Evolutionary conservation across 2,329 filamentous ascomycete genomes (phyloP).

Genomic region (Apiospora saccharicola): DNA sequence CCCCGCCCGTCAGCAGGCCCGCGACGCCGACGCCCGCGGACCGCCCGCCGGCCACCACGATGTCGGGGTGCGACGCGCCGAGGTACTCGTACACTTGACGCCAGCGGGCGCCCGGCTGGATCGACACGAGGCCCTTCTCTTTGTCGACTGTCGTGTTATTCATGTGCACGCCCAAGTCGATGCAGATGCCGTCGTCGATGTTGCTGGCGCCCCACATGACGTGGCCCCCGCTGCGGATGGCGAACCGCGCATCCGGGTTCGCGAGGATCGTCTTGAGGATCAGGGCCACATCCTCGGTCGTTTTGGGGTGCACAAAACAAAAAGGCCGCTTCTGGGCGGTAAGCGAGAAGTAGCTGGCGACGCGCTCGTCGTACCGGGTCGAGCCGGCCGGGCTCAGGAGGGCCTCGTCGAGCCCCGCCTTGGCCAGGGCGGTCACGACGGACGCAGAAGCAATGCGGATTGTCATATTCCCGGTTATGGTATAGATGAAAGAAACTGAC

Average conservation of each 20-base stretch:
- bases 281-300: not conserved
- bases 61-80: not conserved
- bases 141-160: not conserved
- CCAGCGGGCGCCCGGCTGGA: slow-evolving; percentile 37
- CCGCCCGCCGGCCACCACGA: not conserved
- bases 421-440: not conserved
- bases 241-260: slow-evolving; percentile 37
- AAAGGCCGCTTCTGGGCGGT: not conserved
- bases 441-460: not conserved
- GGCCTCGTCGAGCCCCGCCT: not conserved
- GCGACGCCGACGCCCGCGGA: slow-evolving; percentile 43
- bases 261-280: not conserved
- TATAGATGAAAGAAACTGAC: too few species aligned
- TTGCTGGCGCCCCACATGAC: slow-evolving; percentile 45
- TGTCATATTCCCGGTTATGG: too few species aligned
- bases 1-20: slow-evolving; percentile 46
- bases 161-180: slow-evolving; percentile 39
- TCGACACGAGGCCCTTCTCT: slow-evolving; percentile 32
- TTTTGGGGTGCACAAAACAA: slow-evolving; percentile 15
- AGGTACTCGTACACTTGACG: not conserved
- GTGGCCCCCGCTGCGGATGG: slow-evolving; percentile 50
- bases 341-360: slow-evolving; percentile 18
- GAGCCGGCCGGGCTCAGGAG: not conserved
- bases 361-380: not conserved
- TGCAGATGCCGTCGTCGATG: slow-evolving; percentile 39